Conservation (phyloP, 495 filamentous ascomycete species). For the Letharia lupina region DNA sequence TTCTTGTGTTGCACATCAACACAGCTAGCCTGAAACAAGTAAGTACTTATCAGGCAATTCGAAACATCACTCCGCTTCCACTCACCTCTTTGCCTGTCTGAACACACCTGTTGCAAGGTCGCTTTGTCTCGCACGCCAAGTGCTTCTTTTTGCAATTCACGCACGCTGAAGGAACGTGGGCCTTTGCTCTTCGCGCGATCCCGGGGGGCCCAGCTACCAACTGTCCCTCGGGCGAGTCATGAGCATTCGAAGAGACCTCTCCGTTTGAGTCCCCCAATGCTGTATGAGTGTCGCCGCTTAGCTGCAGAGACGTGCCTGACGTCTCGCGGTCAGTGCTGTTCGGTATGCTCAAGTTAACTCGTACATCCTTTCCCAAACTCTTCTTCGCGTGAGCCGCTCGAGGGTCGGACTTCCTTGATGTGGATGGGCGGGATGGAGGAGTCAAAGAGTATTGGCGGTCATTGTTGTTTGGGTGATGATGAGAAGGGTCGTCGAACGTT, state of each 20-base stretch:
- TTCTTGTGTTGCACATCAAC: conserved; percentile 93
- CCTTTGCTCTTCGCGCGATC: conserved; percentile 69
- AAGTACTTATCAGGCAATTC: conserved; percentile 5
- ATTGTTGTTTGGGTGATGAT: conserved; percentile 16
- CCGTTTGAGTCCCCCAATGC: conserved; percentile 20
- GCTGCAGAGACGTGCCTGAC: conserved; percentile 16
- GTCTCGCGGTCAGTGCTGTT: conserved; percentile 22
- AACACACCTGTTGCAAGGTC: conserved; percentile 56
- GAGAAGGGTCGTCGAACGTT: conserved; percentile 22
- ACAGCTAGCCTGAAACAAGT: conserved; percentile 22
- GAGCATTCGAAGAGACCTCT: conserved; percentile 20
- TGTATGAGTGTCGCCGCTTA: conserved; percentile 12
- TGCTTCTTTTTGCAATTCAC: conserved; percentile 97
- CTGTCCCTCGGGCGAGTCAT: conserved; percentile 25
- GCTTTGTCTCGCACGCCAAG: conserved; percentile 64
- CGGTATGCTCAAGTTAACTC: conserved; percentile 22
- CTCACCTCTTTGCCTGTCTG: conserved; percentile 58
- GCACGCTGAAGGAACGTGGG: conserved; percentile 93
- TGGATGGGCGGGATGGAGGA: conserved; percentile 18
- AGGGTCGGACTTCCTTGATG: conserved; percentile 1
- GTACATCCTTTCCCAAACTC: conserved; percentile 19
- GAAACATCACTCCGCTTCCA: conserved; percentile 11
- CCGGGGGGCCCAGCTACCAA: conserved; percentile 24
- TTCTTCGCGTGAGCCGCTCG: conserved; percentile 16
- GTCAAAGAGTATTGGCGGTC: conserved; percentile 20